Percentiles rank a stretch among this genome's conserved stretches.
Evolutionary conservation across 2,329 filamentous ascomycete species (phyloP).

Genomic region (Aspergillus sp.): DNA sequence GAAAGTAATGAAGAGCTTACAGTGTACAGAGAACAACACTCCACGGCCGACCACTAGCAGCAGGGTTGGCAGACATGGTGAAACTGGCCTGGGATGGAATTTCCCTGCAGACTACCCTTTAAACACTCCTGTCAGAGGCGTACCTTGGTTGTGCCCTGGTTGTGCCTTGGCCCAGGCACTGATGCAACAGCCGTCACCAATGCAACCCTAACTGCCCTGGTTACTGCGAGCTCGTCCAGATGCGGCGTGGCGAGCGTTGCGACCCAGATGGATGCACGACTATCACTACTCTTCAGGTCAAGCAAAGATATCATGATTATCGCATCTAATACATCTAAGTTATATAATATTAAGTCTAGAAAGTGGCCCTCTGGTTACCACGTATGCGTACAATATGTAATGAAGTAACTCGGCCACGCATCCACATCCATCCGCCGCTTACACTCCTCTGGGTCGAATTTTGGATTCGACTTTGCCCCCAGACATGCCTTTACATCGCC

Average conservation of each 20-base stretch:
- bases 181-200: not conserved
- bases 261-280: not conserved
- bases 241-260: not conserved
- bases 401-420: conserved; percentile 25
- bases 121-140: not conserved
- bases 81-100: not conserved
- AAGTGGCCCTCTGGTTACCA: conserved; percentile 10
- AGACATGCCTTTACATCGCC: conserved; percentile 13
- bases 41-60: conserved; percentile 5
- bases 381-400: conserved; percentile 24
- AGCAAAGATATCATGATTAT: not conserved
- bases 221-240: not conserved
- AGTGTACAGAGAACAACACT: conserved; percentile 5
- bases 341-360: not conserved
- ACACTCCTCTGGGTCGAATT: conserved; percentile 20
- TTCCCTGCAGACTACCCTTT: not conserved
- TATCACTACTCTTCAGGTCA: not conserved
- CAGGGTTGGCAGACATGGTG: not conserved
- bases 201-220: not conserved
- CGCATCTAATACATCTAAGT: not conserved
- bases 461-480: conserved; percentile 15
- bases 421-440: conserved; percentile 20
- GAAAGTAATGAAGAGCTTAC: not conserved
- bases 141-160: not conserved
- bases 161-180: not conserved